phyloP scores from a whole-genome alignment of 208 protist species.

The Leptomonas pyrrhocoris region DNA sequence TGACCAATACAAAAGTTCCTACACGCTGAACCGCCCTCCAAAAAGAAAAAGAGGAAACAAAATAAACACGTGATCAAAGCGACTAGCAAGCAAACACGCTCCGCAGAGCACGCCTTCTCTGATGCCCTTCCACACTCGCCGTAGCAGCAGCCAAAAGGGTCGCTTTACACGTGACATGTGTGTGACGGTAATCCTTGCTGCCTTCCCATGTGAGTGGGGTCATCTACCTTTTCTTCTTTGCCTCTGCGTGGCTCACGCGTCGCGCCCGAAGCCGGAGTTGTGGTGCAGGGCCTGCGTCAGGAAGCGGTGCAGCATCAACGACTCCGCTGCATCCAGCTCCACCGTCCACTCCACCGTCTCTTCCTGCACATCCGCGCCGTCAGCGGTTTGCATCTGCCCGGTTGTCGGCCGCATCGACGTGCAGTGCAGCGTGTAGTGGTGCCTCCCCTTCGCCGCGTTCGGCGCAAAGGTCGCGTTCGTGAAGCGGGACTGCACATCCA shows the following conservation, averaged over 20 bases:
- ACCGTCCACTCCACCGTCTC: slow-evolving; percentile 78
- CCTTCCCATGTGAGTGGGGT: no score
- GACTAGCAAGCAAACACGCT: no score
- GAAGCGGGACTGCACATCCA: slow-evolving; percentile 83
- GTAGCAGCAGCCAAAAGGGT: no score
- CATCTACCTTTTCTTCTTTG: neutral
- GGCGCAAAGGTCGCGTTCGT: slow-evolving; percentile 76
- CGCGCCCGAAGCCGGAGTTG: slow-evolving; percentile 69
- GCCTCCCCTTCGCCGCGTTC: slow-evolving; percentile 39
- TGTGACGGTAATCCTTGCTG: neutral
- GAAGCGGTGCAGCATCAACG: slow-evolving; percentile 88
- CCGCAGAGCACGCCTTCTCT: no score
- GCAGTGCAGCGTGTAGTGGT: slow-evolving; percentile 67
- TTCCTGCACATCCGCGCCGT: slow-evolving; percentile 52
- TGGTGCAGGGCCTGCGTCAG: slow-evolving; percentile 80
- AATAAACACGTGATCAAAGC: no score
- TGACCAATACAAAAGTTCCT: no score
- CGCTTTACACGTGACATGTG: no score
- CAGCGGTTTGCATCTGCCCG: slow-evolving; percentile 48
- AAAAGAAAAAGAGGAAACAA: no score
- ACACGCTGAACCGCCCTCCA: no score
- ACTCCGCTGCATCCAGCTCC: slow-evolving; percentile 72
- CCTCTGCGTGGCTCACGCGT: slow-evolving; percentile 3
- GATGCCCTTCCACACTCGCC: no score
- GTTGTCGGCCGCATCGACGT: slow-evolving; percentile 58